Evolutionary conservation across 768 basidiomycete genomes (phyloP), one percentile per base, ranked within the genome.

Genomic region (Guyanaporus albipodus): DNA sequence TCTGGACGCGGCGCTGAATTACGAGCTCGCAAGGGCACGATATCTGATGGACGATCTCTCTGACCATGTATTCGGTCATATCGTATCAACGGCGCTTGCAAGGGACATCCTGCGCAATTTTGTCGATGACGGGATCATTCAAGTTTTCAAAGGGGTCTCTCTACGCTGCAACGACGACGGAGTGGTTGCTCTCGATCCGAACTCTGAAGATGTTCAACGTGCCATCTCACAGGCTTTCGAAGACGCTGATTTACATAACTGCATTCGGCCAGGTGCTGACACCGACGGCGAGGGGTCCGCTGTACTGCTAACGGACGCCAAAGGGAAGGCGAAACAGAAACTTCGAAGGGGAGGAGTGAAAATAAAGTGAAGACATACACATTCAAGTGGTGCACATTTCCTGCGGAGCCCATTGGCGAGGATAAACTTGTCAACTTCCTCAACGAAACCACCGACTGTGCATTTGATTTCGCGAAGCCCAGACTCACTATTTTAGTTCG

Each of bases 341-440:
- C 6, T 33, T 42, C n/a, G 14, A 19, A 34, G 23, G 31, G 12
- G 7, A 49, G 21, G 21, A 26, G 38, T 14, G 27, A 45, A 15
- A 27, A 15, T 22, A 40, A 37, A 22, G 17, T 11, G 21, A 43
- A 36, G 26, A n/a, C 2, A 8, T 44, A 41, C 48, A 35, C 36
- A 11, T 55, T 53, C 33, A 24, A 19, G 33, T 53, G 44, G 54
- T 8, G 4, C 29, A 21, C 31, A 1, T 55, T 49, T 14, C 54
- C 52, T 6, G 1, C 0, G 2, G 51, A 53, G 26, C 33, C 52
- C 5, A 23, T 56, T 28, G 1, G 22, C 2, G 48, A 47, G 29
- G 39, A 54, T 6, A 32, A 42, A 27, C 28, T 54, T 4, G 44
- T 50, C 3, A 31, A 31, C 0, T 55, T 55, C 38, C 41, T 49